Evolutionary conservation across 306 rosid species (phyloP).

Genomic region (Trifolium pratense): DNA sequence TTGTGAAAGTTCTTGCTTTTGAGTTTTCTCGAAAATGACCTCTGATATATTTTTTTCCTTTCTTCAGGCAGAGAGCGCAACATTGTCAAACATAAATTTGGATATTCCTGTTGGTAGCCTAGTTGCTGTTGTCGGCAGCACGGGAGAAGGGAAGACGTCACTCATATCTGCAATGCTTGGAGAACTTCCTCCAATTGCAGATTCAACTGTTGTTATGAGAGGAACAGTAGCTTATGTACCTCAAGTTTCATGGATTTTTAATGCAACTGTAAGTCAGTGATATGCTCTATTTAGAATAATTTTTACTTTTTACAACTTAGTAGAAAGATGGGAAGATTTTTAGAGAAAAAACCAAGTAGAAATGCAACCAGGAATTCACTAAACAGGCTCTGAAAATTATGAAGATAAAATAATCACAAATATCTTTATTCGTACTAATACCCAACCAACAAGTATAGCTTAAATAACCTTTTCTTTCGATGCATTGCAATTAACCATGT

Average conservation of each 20-base stretch:
- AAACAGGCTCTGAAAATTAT: constrained; percentile 21
- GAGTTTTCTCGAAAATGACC: constrained; percentile 26
- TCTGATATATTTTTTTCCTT: constrained; percentile 19
- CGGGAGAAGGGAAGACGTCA: constrained; percentile 98
- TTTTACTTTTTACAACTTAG: constrained; percentile 1
- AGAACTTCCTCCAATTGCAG: constrained; percentile 69
- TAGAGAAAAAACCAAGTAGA: constrained; percentile 19
- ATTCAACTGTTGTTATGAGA: constrained; percentile 63
- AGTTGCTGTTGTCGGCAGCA: constrained; percentile 96
- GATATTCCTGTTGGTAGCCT: constrained; percentile 77
- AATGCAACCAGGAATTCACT: constrained; percentile 1
- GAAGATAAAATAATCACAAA: constrained; percentile 17
- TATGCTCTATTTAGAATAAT: constrained; percentile 29
- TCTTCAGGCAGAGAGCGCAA: constrained; percentile 69
- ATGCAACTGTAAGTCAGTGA: constrained; percentile 80
- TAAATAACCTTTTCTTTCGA: constrained; percentile 13
- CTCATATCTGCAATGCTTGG: constrained; percentile 94
- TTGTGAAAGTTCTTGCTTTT: constrained; percentile 18
- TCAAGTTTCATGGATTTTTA: constrained; percentile 96
- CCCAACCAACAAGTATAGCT: neutral
- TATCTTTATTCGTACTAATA: neutral
- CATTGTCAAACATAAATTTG: constrained; percentile 79
- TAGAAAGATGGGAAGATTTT: constrained; percentile 25
- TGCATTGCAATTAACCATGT: neutral
- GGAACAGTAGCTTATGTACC: constrained; percentile 92